Evolutionary conservation across 2,329 filamentous ascomycete genomes (phyloP).

Genomic region (Botrytis byssoidea): DNA sequence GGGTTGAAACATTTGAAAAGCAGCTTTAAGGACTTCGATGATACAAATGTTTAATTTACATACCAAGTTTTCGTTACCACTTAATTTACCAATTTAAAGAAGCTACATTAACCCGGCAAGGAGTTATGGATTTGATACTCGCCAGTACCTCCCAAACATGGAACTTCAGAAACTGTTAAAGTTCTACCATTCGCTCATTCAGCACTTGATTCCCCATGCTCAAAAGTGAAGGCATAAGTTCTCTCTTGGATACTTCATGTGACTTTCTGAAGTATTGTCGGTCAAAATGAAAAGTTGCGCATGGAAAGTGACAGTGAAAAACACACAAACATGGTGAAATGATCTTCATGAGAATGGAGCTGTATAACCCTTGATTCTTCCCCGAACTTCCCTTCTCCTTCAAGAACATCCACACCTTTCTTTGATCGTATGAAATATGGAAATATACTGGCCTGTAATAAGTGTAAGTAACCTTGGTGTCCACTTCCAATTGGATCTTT

Average conservation of each 20-base stretch:
- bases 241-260: neutral
- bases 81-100: neutral
- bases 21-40: too few species aligned
- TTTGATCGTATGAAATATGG: neutral
- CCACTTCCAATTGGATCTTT: neutral
- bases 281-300: neutral
- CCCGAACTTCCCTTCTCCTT: neutral
- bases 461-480: neutral
- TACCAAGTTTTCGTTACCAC: too few species aligned
- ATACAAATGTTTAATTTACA: too few species aligned
- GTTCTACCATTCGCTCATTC: neutral
- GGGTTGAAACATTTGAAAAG: too few species aligned
- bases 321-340: too few species aligned
- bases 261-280: neutral
- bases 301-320: neutral
- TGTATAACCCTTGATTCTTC: neutral
- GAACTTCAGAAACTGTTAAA: neutral
- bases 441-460: neutral
- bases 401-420: neutral
- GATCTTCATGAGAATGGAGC: neutral
- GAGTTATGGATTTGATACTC: neutral
- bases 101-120: rapidly evolving
- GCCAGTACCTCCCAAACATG: neutral
- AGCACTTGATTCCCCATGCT: neutral
- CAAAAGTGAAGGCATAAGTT: too few species aligned